Conservation (phyloP, 2,329 filamentous ascomycete genomes). For the Fusarium pininemorale region DNA sequence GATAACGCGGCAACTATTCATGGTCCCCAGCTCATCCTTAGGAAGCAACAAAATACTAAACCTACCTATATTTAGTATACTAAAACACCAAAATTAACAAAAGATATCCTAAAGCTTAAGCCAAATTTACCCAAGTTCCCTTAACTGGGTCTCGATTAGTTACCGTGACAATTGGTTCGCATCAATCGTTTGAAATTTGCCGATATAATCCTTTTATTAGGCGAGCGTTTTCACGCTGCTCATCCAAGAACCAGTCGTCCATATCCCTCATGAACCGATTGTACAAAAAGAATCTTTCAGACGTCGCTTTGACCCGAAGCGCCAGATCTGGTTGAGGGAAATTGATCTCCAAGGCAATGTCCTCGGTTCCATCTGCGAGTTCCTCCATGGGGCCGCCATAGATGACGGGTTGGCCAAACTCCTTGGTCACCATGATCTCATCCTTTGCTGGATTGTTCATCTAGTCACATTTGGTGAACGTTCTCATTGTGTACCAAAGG, state of each 20-base stretch:
- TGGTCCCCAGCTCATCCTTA: not conserved
- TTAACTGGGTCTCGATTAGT: too few species aligned
- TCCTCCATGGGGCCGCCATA: not conserved
- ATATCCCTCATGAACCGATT: not conserved
- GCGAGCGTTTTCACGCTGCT: not conserved
- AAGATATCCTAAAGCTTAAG: not conserved
- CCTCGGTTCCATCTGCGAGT: not conserved
- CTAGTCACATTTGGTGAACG: not conserved
- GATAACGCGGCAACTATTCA: not conserved
- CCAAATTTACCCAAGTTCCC: not conserved
- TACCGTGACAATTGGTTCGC: not conserved
- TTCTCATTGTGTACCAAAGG: not conserved
- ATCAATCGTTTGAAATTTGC: not conserved
- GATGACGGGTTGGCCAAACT: not conserved
- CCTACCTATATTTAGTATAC: not conserved
- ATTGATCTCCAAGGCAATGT: not conserved
- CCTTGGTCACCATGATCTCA: too few species aligned
- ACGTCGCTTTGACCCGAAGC: not conserved
- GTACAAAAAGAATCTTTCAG: not conserved
- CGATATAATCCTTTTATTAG: not conserved
- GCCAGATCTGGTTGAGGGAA: not conserved
- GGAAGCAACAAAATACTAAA: not conserved
- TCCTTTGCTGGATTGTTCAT: not conserved
- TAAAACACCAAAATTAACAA: not conserved
- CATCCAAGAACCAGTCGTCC: not conserved